A percentile compares a stretch with the other conserved stretches of the same genome.
phyloP scores from a whole-genome alignment of 2,329 filamentous ascomycete genomes.

The Chalaropsis thielavioides region DNA sequence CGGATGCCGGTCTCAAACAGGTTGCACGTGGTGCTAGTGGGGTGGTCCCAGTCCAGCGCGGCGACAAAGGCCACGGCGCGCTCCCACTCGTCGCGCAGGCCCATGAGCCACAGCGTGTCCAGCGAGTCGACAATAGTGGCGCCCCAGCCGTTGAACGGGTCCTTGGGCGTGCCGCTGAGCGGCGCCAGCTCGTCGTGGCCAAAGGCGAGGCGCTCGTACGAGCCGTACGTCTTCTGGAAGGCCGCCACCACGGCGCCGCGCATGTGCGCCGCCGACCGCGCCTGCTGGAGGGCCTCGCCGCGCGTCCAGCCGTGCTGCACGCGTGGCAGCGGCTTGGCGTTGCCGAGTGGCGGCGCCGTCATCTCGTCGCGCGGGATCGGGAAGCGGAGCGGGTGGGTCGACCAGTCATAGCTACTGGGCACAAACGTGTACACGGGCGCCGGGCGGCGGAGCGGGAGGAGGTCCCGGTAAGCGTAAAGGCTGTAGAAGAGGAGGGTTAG shows the following conservation, averaged over 20 bases:
- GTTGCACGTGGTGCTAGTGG: conserved; percentile 37
- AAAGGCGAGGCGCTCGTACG: conserved; percentile 50
- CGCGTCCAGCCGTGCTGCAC: conserved; percentile 12
- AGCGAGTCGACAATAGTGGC: conserved; percentile 53
- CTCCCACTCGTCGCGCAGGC: conserved; percentile 48
- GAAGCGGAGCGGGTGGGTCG: conserved; percentile 18
- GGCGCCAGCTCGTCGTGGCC: conserved; percentile 48
- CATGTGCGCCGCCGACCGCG: conserved; percentile 20
- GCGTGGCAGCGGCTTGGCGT: not conserved
- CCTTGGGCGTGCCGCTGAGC: conserved; percentile 34
- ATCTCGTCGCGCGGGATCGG: conserved; percentile 19
- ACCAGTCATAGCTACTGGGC: conserved; percentile 20
- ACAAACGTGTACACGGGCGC: conserved; percentile 7
- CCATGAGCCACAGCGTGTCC: conserved; percentile 63
- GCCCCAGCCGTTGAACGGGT: conserved; percentile 52
- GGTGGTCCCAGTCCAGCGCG: conserved; percentile 45
- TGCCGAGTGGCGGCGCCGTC: conserved; percentile 16
- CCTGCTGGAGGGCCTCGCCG: conserved; percentile 11
- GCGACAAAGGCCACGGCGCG: conserved; percentile 44
- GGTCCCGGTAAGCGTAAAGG: conserved; percentile 36
- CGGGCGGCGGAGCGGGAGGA: not conserved
- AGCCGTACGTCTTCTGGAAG: conserved; percentile 42
- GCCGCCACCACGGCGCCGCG: conserved; percentile 33
- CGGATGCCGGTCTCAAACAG: conserved; percentile 59
- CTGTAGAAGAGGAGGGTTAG: conserved; percentile 51